Evolutionary conservation across 495 filamentous ascomycete species (phyloP).

Genomic region (Penicillium flavigenum): DNA sequence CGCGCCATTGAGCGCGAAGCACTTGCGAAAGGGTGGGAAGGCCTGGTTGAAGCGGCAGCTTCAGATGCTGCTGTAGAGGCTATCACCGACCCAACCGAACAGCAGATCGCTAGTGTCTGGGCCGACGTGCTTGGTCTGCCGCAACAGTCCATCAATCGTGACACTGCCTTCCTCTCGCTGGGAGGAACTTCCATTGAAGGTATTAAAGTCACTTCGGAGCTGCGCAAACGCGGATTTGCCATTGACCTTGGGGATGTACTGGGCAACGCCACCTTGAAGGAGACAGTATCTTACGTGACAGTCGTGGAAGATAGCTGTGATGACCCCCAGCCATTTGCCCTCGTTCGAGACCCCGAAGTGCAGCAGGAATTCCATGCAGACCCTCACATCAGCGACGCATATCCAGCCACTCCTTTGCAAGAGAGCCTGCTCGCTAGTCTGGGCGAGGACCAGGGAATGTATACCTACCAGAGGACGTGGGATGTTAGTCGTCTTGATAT

Average conservation of each 20-base stretch:
- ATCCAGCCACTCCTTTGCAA: conserved; percentile 54
- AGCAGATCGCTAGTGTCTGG: conserved; percentile 35
- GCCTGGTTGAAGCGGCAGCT: neutral
- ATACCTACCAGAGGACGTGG: conserved; percentile 32
- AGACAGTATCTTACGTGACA: conserved; percentile 19
- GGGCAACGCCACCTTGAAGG: conserved; percentile 20
- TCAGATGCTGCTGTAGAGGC: neutral
- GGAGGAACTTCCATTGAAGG: conserved; percentile 57
- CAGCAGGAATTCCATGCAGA: conserved; percentile 34
- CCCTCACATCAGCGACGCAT: conserved; percentile 32
- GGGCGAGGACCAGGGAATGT: conserved; percentile 41
- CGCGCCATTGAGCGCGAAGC: conserved; percentile 10
- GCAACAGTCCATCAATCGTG: conserved; percentile 28
- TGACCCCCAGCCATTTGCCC: conserved; percentile 7
- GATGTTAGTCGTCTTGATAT: conserved; percentile 38
- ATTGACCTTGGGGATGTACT: conserved; percentile 33
- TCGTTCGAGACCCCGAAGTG: conserved; percentile 2
- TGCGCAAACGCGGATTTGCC: conserved; percentile 2
- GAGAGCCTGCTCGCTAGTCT: conserved; percentile 40
- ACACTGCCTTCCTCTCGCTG: conserved; percentile 52
- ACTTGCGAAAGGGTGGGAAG: conserved; percentile 3
- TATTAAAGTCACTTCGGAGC: conserved; percentile 37
- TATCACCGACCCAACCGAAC: conserved; percentile 10
- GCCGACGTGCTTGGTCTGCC: conserved; percentile 35
- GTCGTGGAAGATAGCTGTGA: conserved; percentile 8